These are phyloP conservation scores for Botrytis deweyae DNA, from an alignment of 2,329 filamentous ascomycete genomes.

Conservation along the genomic window DNA sequence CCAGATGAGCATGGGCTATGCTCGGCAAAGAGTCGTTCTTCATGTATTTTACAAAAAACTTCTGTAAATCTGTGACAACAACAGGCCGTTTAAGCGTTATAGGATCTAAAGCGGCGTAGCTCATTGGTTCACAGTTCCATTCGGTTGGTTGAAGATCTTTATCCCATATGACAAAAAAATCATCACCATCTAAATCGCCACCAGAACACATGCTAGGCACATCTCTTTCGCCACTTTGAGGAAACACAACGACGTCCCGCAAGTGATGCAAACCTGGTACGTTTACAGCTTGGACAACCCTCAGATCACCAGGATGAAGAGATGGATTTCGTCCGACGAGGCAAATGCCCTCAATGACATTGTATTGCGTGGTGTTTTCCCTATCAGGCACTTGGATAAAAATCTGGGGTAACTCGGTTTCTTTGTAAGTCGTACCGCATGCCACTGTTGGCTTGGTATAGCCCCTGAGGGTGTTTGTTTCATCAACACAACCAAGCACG, in stretches of 20 bases:
- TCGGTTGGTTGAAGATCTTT: slow-evolving; percentile 63
- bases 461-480: slow-evolving; percentile 73
- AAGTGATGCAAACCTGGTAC: slow-evolving; percentile 71
- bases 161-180: slow-evolving; percentile 95
- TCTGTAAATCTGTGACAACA: slow-evolving; percentile 68
- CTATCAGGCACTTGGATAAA: slow-evolving; percentile 77
- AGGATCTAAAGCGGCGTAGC: slow-evolving; percentile 62
- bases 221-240: slow-evolving; percentile 77
- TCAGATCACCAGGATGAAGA: slow-evolving; percentile 86
- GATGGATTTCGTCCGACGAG: slow-evolving; percentile 90
- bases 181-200: slow-evolving; percentile 92
- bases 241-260: slow-evolving; percentile 83
- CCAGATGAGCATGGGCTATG: slow-evolving; percentile 82
- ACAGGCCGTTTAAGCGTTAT: slow-evolving; percentile 60
- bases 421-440: slow-evolving; percentile 40
- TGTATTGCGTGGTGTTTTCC: slow-evolving; percentile 52
- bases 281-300: slow-evolving; percentile 82
- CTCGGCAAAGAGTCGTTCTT: slow-evolving; percentile 79
- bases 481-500: slow-evolving; percentile 84
- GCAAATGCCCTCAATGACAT: slow-evolving; percentile 73
- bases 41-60: slow-evolving; percentile 91
- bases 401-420: slow-evolving; percentile 71
- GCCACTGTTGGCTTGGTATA: slow-evolving; percentile 53
- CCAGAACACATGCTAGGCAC: slow-evolving; percentile 94
- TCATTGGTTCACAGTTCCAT: slow-evolving; percentile 77